Conservation (phyloP, 2,329 filamentous ascomycete species). For the Colletotrichum aenigma region DNA sequence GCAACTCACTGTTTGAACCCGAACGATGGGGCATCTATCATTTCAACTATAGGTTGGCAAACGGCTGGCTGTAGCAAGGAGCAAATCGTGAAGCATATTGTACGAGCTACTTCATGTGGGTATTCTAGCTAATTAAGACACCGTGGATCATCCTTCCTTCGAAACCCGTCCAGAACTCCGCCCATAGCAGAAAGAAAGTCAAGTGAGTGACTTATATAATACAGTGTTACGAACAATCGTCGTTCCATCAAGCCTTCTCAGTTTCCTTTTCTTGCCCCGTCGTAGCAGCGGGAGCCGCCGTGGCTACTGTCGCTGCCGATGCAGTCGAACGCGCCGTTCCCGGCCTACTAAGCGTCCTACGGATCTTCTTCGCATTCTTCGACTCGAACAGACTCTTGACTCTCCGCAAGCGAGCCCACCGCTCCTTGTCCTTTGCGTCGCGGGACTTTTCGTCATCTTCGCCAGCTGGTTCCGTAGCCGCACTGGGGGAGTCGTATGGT, state of each 20-base stretch:
- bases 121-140: slow-evolving; percentile 1
- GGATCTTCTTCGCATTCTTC: slow-evolving; percentile 62
- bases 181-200: background rate
- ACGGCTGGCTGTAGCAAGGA: background rate
- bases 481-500: slow-evolving; percentile 19
- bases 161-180: background rate
- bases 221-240: background rate
- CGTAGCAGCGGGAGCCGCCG: background rate
- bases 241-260: background rate
- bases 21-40: background rate
- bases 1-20: background rate
- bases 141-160: background rate
- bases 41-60: background rate
- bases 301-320: slow-evolving; percentile 17
- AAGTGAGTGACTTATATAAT: background rate
- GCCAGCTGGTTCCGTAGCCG: slow-evolving; percentile 23
- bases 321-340: slow-evolving; percentile 39
- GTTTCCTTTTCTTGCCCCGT: background rate
- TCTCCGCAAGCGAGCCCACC: slow-evolving; percentile 72
- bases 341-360: slow-evolving; percentile 44
- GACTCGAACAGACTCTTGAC: slow-evolving; percentile 75
- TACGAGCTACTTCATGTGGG: slow-evolving; percentile 1
- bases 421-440: slow-evolving; percentile 70
- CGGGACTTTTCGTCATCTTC: slow-evolving; percentile 51
- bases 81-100: background rate